Base-by-base conservation (phyloP, 306 rosid species). In the Sophora flavescens region DNA sequence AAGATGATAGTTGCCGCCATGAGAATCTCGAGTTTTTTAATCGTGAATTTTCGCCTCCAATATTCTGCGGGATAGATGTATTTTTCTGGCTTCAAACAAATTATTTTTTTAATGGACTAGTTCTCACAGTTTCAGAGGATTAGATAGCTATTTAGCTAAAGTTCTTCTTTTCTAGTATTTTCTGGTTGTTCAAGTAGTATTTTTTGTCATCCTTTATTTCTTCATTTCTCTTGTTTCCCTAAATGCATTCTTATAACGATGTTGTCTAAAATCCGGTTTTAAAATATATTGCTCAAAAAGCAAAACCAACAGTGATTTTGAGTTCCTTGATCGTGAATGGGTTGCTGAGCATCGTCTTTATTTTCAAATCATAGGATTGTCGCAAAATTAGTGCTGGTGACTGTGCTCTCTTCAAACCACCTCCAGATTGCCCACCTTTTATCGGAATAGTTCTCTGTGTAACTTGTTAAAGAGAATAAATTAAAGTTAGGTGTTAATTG, bases 361-460 rank as follows among this genome's bases (percentile, higher is more conserved):
- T 56, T 18, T 69, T 44, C 60, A 13, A 54, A 39, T 59, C 32
- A 50, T 61, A 93, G 96, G 94, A 86, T 33, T 90, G 93, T 80
- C 91, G 94, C 44, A 88, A 80, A 80, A 87, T 87, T 74, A 80
- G 81, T 83, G 87, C 89, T 16, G 98, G 94, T 56, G 96, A 87
- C 48, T 89, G 94, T 86, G 98, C 98, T 61, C 91, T 93, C 74
- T 93, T 93, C 89, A 93, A 88, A 84, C 85, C 94, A 64, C 81
- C 89, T 26, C 82, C 76, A 77, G 90, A 82, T 57, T 58, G 88
- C 61, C 96, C 88, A 4, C 93, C 96, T 60, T 89, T 89, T 75
- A 79, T 93, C 59, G 98, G 96, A 81, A 86, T 90, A 86, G 87
- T 93, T 57, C 91, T 86, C 70, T 73, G 68, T 54, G 63, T 90